Evolutionary conservation across 106 monocot species (phyloP), one percentile per base, ranked within the genome.

Genomic region (Platanthera zijinensis): DNA sequence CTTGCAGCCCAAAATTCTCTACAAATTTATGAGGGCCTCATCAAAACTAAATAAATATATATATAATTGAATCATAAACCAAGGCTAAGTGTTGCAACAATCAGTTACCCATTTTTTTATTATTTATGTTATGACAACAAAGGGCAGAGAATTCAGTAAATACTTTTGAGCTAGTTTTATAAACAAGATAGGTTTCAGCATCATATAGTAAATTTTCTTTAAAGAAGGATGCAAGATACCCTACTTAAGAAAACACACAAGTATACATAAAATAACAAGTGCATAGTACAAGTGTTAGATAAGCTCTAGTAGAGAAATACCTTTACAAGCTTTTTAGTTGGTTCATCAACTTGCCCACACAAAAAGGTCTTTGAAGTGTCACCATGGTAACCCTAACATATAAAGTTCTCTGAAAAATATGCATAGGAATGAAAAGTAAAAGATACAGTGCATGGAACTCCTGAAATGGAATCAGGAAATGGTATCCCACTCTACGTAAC

Each of bases 321-420:
- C 89, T 88, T 85, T 30, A 97, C 89, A 75, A 97, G 87, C 52
- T 81, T 87, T 52, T 89, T 87, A 19, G 80, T 83, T 57, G 80
- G 78, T 79, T 89, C 91, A 74, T 93, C 62, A 76, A 93, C 96
- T 63, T 93, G 75, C 82, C 96, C 96, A 87, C 96, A 97, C 1
- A 91, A 72, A 86, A 89, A 97, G 52, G 93, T 97, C 61, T 84
- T 97, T 73, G 96, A 97, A 21, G 93, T 91, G 83, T 90, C 89
- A 32, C 96, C 96, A 82, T 97, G 96, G 83, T 91, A 97, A 30
- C 96, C 96, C 96, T 97, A 77, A 74, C 76, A 75, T 28, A 54
- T 32, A 77, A 57, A 78, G 52, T 28, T 75, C 15, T 75, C 11
- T 9, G 18, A 28, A 50, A 74, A 22, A 51, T 21, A 54, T 32